A percentile compares a stretch with the other conserved stretches of the same genome.
phyloP scores from a whole-genome alignment of 139 green algal species.

The Deuterostichococcus epilithicus region DNA sequence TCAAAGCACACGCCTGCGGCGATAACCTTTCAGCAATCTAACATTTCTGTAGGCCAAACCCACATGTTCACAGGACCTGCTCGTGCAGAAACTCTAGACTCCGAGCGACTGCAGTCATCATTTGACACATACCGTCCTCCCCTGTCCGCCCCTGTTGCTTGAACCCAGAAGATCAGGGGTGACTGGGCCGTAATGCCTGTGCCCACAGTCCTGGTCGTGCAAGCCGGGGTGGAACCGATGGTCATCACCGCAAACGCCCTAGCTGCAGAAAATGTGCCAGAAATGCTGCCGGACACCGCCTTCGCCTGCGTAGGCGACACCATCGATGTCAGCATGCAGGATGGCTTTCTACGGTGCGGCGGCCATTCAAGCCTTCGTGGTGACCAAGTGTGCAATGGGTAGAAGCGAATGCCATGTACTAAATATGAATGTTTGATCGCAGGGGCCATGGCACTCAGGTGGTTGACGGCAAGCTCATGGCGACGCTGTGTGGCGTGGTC shows the following conservation, averaged over 20 bases:
- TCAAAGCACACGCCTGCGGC: too few relatives aligned
- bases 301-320: conserved; percentile 49
- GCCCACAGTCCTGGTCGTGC: background rate
- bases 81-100: too few relatives aligned
- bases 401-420: too few relatives aligned
- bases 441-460: conserved; percentile 77
- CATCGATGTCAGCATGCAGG: conserved; percentile 36
- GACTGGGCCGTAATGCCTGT: too few relatives aligned
- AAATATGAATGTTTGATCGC: background rate
- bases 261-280: background rate
- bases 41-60: too few relatives aligned
- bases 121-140: too few relatives aligned
- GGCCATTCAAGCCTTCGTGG: conserved; percentile 23
- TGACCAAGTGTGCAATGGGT: background rate
- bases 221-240: background rate
- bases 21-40: too few relatives aligned
- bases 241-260: background rate
- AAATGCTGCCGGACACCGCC: background rate
- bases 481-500: conserved; percentile 70
- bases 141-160: too few relatives aligned
- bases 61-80: too few relatives aligned
- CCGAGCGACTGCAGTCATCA: too few relatives aligned
- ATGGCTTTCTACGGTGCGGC: conserved; percentile 26
- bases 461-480: conserved; percentile 55
- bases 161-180: too few relatives aligned